Evolutionary conservation across 768 basidiomycete species (phyloP), one percentile per base, ranked within the genome.

Genomic region (Pisolithus marmoratus): DNA sequence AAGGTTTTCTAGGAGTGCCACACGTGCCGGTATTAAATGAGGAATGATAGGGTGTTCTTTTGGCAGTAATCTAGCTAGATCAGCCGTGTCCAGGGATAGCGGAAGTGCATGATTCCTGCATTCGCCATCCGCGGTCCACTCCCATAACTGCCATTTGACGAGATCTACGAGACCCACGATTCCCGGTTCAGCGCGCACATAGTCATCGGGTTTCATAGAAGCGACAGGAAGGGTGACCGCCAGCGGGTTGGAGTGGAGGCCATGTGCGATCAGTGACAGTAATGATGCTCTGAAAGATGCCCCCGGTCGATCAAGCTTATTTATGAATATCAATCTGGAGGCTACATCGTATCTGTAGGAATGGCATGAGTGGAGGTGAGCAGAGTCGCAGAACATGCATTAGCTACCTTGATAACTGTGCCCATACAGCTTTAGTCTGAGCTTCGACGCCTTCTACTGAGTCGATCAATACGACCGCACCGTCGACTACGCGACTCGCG

Each of bases 401-500:
- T n/a, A n/a, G n/a, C 69, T 63, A 92, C 92, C 87, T 82, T 67
- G 92, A 85, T 58, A 94, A 67, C 65, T 94, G 91, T 49, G 71
- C 73, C 92, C 92, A 94, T 42, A 94, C 92, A 38, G 87, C 89
- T 65, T 83, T 85, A 0, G 92, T 94, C 63, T 94, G 91, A 11
- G 89, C 82, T 66, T 94, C 91, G 5, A 94, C 91, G 7, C 91
- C 91, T 69, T 94, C 91, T 0, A 94, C 91, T 0, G 90, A 87
- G 68, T 94, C 91, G 41, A 94, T 81, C 29, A 94, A 69, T 27
- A 94, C 87, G 26, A 94, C 83, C 15, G 90, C 91, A 51, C 91
- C 92, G 56, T 94, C 91, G 4, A 93, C 82, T 15, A 94, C 86
- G 26, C 91, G 82, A 61, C 90, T 93, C 8, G 92, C 92, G 60